These are phyloP conservation scores for Lathyrus sativus DNA, from an alignment of 306 rosid species.

Conservation along the genomic window DNA sequence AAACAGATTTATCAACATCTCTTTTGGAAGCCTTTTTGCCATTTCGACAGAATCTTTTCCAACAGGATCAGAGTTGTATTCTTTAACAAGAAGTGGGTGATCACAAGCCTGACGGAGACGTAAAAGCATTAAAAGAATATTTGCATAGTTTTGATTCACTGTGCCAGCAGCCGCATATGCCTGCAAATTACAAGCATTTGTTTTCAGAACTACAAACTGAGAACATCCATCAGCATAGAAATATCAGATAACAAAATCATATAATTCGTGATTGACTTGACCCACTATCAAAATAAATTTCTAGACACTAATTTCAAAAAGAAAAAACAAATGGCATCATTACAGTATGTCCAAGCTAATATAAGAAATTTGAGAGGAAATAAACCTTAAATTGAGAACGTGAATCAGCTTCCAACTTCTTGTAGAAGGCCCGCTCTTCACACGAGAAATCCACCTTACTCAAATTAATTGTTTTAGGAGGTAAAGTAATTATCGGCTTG, in stretches of 20 bases:
- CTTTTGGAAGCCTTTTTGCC: constrained; percentile 78
- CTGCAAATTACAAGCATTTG: constrained; percentile 49
- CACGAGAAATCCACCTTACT: constrained; percentile 74
- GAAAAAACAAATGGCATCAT: not conserved
- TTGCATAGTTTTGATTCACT: constrained; percentile 94
- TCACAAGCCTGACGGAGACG: constrained; percentile 99
- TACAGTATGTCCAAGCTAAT: not conserved
- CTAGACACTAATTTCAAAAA: not conserved
- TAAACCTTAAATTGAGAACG: constrained; percentile 86
- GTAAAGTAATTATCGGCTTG: constrained; percentile 80
- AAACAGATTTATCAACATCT: constrained; percentile 62
- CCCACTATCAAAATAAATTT: not conserved
- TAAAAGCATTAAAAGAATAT: constrained; percentile 91
- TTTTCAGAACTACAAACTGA: constrained; percentile 34
- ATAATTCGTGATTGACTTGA: not conserved
- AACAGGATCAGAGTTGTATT: constrained; percentile 59
- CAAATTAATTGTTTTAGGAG: constrained; percentile 72
- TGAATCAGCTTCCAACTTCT: constrained; percentile 87
- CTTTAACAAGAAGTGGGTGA: constrained; percentile 90
- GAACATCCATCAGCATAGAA: constrained; percentile 14
- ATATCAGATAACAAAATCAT: constrained; percentile 19
- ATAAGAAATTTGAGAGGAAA: constrained; percentile 27
- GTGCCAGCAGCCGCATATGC: constrained; percentile 99
- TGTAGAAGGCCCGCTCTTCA: constrained; percentile 92
- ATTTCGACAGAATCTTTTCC: constrained; percentile 72